A percentile compares a stretch with the other conserved stretches of the same genome.
These are phyloP conservation scores for Xerocomus amazonicus DNA, from an alignment of 1,284 basidiomycete genomes.

Conservation along the genomic window DNA sequence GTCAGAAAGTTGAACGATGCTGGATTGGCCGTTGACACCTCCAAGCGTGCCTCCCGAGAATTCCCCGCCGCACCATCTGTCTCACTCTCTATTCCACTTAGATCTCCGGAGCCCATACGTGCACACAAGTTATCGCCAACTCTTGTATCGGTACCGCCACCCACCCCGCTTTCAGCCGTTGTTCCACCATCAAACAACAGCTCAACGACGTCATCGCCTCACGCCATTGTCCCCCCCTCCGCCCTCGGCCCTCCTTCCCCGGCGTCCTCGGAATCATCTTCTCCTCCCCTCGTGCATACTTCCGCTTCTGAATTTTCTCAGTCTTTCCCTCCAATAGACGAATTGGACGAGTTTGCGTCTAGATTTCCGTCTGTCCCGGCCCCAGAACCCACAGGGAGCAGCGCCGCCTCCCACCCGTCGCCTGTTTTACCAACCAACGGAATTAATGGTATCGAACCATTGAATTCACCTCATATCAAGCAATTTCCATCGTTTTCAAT, in stretches of 20 bases:
- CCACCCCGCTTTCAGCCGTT: conserved; percentile 8
- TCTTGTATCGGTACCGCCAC: conserved; percentile 15
- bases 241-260: conserved; percentile 72
- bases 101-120: conserved; percentile 25
- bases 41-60: conserved; percentile 55
- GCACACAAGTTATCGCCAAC: conserved; percentile 22
- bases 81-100: conserved; percentile 34
- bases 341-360: conserved; percentile 57
- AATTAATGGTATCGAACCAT: conserved; percentile 9
- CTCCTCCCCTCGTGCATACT: conserved; percentile 40
- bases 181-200: conserved; percentile 31
- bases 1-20: conserved; percentile 65
- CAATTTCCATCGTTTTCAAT: conserved; percentile 50
- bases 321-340: conserved; percentile 70
- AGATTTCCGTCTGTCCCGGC: conserved; percentile 48
- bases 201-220: conserved; percentile 38
- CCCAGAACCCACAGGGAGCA: conserved; percentile 38
- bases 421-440: conserved; percentile 15
- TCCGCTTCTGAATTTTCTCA: conserved; percentile 53
- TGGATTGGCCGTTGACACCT: conserved; percentile 52
- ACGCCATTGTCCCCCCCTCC: conserved; percentile 62
- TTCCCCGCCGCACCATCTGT: conserved; percentile 37
- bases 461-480: conserved; percentile 27
- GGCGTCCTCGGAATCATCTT: conserved; percentile 53
- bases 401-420: conserved; percentile 22